phyloP scores from a whole-genome alignment of 1,284 basidiomycete species.

The Coniferiporia sulphurascens region DNA sequence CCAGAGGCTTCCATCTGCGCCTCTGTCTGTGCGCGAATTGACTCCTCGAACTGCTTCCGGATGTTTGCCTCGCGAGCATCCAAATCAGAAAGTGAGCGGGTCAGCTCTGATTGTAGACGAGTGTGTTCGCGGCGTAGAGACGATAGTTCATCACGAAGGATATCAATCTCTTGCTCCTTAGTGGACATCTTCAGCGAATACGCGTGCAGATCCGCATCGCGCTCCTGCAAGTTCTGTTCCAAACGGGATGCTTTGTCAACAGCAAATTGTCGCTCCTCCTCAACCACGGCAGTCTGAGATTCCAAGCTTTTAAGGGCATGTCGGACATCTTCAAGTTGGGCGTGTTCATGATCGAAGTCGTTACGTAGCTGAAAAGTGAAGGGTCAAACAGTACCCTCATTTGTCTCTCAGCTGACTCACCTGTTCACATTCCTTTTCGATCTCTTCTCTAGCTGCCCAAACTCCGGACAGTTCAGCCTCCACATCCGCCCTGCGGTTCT shows the following conservation, averaged over 20 bases:
- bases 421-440: conserved; percentile 52
- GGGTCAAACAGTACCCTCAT: background rate
- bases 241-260: conserved; percentile 48
- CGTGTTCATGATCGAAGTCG: conserved; percentile 23
- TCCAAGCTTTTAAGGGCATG: background rate
- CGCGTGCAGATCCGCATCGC: conserved; percentile 44
- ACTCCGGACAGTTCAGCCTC: conserved; percentile 49
- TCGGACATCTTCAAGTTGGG: conserved; percentile 22
- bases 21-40: conserved; percentile 49
- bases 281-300: conserved; percentile 43
- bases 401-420: conserved; percentile 29
- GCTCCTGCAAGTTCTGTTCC: conserved; percentile 50
- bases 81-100: conserved; percentile 45
- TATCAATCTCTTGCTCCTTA: conserved; percentile 43
- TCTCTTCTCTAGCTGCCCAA: conserved; percentile 42
- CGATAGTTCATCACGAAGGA: conserved; percentile 48
- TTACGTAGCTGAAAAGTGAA: conserved; percentile 40
- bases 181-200: conserved; percentile 36
- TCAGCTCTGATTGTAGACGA: conserved; percentile 46
- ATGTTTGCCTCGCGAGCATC: conserved; percentile 43
- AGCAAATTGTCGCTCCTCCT: conserved; percentile 52
- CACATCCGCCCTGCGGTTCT: conserved; percentile 48
- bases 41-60: conserved; percentile 41
- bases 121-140: conserved; percentile 51
- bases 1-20: conserved; percentile 43